A percentile compares a stretch with the other conserved stretches of the same genome.
phyloP scores from a whole-genome alignment of 2,329 filamentous ascomycete species.

The Colletotrichum eleusines region DNA sequence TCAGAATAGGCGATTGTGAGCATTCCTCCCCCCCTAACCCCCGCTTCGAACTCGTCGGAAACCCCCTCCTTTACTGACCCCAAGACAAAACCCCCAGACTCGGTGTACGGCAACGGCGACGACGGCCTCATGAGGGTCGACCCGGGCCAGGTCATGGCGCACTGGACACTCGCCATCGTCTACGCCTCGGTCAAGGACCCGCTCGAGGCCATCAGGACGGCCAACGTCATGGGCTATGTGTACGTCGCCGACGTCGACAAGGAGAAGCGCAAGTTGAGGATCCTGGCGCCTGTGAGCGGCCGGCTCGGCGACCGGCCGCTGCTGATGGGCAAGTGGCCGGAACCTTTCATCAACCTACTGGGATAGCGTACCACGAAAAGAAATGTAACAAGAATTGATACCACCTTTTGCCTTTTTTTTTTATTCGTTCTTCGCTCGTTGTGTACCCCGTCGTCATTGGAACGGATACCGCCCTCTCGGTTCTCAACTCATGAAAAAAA shows the following conservation, averaged over 20 bases:
- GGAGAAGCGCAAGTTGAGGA: constrained; percentile 81
- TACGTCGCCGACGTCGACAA: constrained; percentile 94
- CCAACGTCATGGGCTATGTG: constrained; percentile 90
- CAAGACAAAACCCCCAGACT: constrained; percentile 42
- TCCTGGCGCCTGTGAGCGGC: constrained; percentile 87
- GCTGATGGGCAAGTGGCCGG: constrained; percentile 88
- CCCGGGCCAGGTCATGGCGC: constrained; percentile 77
- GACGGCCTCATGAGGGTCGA: constrained; percentile 71
- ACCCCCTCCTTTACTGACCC: background rate
- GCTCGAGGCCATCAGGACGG: constrained; percentile 79
- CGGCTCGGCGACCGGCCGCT: constrained; percentile 83
- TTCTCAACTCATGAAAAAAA: no score
- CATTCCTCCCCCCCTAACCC: constrained; percentile 5
- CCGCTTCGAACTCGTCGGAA: background rate
- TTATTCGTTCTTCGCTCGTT: background rate
- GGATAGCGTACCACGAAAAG: constrained; percentile 52
- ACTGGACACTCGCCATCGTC: constrained; percentile 87
- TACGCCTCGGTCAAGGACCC: constrained; percentile 78
- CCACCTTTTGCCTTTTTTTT: no score
- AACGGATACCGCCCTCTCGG: no score
- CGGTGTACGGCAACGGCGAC: constrained; percentile 50
- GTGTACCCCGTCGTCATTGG: background rate
- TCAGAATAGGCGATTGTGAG: constrained; percentile 73
- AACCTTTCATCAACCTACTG: constrained; percentile 82
- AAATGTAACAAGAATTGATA: constrained; percentile 13